Percentiles rank a stretch among this genome's conserved stretches.
Conservation (phyloP, 2,329 filamentous ascomycete genomes). For the Monosporascus sp. region DNA sequence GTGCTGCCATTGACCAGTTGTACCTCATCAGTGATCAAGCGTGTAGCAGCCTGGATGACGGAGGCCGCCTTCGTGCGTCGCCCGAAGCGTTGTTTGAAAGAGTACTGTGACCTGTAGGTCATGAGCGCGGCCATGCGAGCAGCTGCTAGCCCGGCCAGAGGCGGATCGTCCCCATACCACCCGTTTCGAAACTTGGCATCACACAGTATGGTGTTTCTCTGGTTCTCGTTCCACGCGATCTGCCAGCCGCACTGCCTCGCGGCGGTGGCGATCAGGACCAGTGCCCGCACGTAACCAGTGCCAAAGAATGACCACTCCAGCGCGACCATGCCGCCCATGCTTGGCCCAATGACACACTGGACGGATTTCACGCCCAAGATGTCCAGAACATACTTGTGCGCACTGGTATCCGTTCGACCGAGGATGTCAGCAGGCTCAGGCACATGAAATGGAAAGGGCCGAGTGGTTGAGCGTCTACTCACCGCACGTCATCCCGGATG, state of each 20-base stretch:
- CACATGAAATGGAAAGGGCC: background rate
- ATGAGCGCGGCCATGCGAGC: conserved; percentile 35
- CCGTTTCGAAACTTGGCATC: conserved; percentile 29
- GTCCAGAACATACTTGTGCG: conserved; percentile 51
- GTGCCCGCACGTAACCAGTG: conserved; percentile 44
- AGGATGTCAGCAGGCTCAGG: too few species aligned
- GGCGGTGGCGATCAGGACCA: conserved; percentile 52
- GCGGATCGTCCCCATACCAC: conserved; percentile 28
- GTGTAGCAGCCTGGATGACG: too few species aligned
- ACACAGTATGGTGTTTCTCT: conserved; percentile 41
- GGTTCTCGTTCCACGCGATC: conserved; percentile 54
- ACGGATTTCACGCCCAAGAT: conserved; percentile 48
- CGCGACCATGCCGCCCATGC: conserved; percentile 54
- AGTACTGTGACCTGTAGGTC: conserved; percentile 30
- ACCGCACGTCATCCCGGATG: conserved; percentile 58
- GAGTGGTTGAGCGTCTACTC: background rate
- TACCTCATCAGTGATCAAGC: too few species aligned
- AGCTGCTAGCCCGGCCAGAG: conserved; percentile 27
- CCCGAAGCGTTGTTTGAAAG: conserved; percentile 31
- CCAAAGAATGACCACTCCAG: conserved; percentile 50
- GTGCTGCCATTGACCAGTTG: background rate
- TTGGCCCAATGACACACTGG: conserved; percentile 49
- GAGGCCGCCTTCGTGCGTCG: conserved; percentile 6
- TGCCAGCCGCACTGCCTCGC: conserved; percentile 53
- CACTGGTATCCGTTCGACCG: conserved; percentile 9